Percentiles rank a stretch among this genome's conserved stretches.
phyloP scores from a whole-genome alignment of 2,329 filamentous ascomycete genomes.

The Leptographium flavum region DNA sequence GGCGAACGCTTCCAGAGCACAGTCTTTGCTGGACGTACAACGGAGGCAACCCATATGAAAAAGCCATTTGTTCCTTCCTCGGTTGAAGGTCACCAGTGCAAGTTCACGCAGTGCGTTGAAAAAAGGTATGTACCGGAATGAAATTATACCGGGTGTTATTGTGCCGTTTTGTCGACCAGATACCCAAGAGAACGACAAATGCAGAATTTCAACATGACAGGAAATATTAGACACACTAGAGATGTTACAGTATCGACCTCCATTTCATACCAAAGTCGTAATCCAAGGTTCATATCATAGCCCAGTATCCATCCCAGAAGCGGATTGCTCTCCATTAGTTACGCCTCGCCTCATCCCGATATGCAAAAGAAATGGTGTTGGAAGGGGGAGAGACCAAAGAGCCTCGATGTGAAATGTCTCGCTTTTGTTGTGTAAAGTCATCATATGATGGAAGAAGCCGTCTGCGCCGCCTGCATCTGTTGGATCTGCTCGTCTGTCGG shows the following conservation, averaged over 20 bases:
- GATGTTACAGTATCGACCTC: neutral
- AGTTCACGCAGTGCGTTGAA: neutral
- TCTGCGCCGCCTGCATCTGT: slow-evolving; percentile 27
- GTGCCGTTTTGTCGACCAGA: neutral
- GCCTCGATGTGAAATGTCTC: neutral
- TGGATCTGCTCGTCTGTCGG: slow-evolving; percentile 46
- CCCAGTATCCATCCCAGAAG: neutral
- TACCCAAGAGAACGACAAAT: neutral
- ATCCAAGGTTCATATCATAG: slow-evolving; percentile 1
- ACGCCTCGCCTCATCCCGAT: slow-evolving; percentile 2
- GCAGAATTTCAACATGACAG: neutral
- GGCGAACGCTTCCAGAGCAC: no score
- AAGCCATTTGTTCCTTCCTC: no score
- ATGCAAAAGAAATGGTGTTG: neutral
- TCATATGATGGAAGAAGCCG: neutral
- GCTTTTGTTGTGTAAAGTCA: neutral
- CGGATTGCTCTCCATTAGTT: neutral
- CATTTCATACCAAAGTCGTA: slow-evolving; percentile 3
- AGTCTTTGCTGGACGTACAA: no score
- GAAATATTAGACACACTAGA: neutral
- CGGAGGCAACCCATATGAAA: no score
- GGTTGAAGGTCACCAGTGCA: no score
- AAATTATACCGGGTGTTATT: neutral
- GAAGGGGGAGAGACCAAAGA: neutral
- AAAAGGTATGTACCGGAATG: neutral